These are phyloP conservation scores for Candida oleophila DNA, from an alignment of 805 yeast species.

Conservation along the genomic window DNA sequence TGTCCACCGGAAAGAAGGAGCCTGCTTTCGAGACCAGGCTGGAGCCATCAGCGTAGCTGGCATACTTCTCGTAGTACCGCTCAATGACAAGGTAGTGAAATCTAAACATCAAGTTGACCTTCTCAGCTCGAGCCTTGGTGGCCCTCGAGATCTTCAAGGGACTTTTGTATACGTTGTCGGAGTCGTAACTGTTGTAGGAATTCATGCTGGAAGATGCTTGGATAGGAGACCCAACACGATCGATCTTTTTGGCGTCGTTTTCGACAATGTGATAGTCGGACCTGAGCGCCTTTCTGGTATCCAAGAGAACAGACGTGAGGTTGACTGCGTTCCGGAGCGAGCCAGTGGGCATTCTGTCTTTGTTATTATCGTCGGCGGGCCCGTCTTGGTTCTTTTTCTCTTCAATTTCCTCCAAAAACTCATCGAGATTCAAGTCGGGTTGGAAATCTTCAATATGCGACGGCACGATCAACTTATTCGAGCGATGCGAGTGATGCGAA, in stretches of 20 bases:
- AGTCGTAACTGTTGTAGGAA: slow-evolving; percentile 6
- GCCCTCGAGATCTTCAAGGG: slow-evolving; percentile 27
- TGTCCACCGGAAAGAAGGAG: slow-evolving; percentile 36
- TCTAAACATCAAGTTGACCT: slow-evolving; percentile 47
- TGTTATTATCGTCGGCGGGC: not conserved
- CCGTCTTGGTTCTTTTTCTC: not conserved
- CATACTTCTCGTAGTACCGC: slow-evolving; percentile 30
- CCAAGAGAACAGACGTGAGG: slow-evolving; percentile 39
- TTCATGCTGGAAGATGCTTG: slow-evolving; percentile 3
- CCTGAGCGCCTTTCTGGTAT: slow-evolving; percentile 41
- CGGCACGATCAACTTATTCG: not conserved
- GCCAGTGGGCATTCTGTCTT: not conserved
- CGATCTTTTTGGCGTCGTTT: slow-evolving; percentile 14
- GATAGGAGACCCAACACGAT: slow-evolving; percentile 2
- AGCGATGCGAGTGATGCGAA: too few species aligned
- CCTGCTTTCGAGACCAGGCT: not conserved
- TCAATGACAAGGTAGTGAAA: slow-evolving; percentile 50
- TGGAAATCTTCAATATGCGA: slow-evolving; percentile 9
- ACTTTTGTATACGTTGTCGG: not conserved
- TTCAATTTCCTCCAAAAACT: slow-evolving; percentile 1
- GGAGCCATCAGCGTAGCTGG: slow-evolving; percentile 11
- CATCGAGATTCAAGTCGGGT: slow-evolving; percentile 8
- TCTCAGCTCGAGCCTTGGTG: slow-evolving; percentile 47
- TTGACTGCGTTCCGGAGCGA: slow-evolving; percentile 31
- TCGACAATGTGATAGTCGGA: slow-evolving; percentile 42